A percentile compares a stretch with the other conserved stretches of the same genome.
phyloP scores from a whole-genome alignment of 2,329 filamentous ascomycete genomes.

The Hymenoscyphus fraxineus region DNA sequence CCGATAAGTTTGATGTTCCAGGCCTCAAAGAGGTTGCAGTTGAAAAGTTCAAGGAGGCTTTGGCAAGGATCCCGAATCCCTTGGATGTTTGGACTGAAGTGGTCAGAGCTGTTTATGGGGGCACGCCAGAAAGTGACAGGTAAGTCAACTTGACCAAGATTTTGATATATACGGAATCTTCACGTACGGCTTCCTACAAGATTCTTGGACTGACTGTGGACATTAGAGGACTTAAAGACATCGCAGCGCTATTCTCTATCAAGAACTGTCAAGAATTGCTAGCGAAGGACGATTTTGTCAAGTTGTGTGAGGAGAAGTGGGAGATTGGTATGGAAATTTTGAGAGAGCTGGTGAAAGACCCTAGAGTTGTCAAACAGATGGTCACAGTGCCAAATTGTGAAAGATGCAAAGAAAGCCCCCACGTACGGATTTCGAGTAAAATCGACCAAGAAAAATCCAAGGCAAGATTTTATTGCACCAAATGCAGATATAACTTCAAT shows the following conservation, averaged over 20 bases:
- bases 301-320: neutral
- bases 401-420: neutral
- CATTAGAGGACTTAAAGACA: neutral
- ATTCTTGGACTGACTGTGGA: too few relatives aligned
- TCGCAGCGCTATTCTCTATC: neutral
- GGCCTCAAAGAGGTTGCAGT: neutral
- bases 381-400: neutral
- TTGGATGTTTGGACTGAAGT: neutral
- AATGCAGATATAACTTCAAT: neutral
- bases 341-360: neutral
- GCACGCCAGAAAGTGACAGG: slow-evolving; percentile 1
- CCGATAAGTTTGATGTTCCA: neutral
- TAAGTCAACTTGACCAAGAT: neutral
- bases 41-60: neutral
- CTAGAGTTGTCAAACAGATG: neutral
- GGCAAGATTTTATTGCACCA: neutral
- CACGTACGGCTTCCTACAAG: too few relatives aligned
- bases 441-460: neutral
- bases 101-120: neutral
- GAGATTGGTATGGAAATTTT: neutral
- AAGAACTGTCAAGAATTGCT: neutral
- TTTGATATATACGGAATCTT: too few relatives aligned
- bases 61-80: neutral
- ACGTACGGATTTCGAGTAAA: neutral
- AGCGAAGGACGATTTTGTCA: neutral